Evolutionary conservation across 2,329 filamentous ascomycete species (phyloP).

Genomic region (Microascus cirrosus): DNA sequence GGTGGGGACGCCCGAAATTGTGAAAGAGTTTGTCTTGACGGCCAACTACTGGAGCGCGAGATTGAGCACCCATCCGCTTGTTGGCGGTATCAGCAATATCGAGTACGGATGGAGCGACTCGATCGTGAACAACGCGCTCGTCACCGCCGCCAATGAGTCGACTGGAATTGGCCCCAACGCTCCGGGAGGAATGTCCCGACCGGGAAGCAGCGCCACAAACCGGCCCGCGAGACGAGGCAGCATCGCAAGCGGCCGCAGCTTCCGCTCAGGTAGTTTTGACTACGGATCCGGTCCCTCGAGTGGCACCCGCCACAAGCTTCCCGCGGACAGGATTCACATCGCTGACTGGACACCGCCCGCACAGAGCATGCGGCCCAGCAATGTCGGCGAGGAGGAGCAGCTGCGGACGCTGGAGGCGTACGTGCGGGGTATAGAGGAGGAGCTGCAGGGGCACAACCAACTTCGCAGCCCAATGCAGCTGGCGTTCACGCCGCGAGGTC

Average conservation of each 20-base stretch:
- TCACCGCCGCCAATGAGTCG: constrained; percentile 33
- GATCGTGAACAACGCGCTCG: constrained; percentile 55
- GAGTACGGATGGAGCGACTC: constrained; percentile 94
- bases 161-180: constrained; percentile 12
- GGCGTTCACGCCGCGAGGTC: constrained; percentile 75
- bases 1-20: constrained; percentile 88
- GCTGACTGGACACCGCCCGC: constrained; percentile 82
- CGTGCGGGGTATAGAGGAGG: constrained; percentile 74
- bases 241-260: constrained; percentile 34
- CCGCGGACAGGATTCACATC: constrained; percentile 75
- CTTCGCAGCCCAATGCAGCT: constrained; percentile 78
- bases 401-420: constrained; percentile 64
- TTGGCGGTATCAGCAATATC: constrained; percentile 90
- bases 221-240: constrained; percentile 24
- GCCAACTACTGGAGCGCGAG: constrained; percentile 97
- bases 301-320: constrained; percentile 48
- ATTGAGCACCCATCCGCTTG: constrained; percentile 82
- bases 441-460: constrained; percentile 79
- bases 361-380: constrained; percentile 81
- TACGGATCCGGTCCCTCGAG: constrained; percentile 33
- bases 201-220: constrained; percentile 34
- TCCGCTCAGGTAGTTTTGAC: constrained; percentile 50
- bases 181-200: constrained; percentile 27
- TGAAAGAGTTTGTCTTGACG: constrained; percentile 85
- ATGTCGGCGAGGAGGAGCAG: constrained; percentile 69